These are phyloP conservation scores for Ceratocystis harringtonii DNA, from an alignment of 2,329 filamentous ascomycete species.

Conservation along the genomic window DNA sequence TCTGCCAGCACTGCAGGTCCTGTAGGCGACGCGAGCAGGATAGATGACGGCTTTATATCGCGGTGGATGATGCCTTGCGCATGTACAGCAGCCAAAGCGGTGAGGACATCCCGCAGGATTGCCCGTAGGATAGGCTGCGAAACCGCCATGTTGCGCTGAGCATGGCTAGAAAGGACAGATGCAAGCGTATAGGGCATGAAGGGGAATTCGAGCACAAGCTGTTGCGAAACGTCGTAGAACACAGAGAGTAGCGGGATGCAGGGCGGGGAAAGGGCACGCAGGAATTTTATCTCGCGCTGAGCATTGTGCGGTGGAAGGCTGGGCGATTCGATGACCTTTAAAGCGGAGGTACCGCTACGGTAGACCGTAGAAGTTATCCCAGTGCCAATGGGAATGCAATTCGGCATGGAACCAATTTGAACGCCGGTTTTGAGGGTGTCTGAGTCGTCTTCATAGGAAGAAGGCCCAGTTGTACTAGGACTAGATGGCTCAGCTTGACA, in stretches of 20 bases:
- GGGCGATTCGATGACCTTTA: slow-evolving; percentile 72
- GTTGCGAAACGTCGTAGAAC: slow-evolving; percentile 55
- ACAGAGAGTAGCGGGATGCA: slow-evolving; percentile 55
- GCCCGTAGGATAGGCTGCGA: slow-evolving; percentile 20
- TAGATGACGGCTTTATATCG: slow-evolving; percentile 84
- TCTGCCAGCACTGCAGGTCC: slow-evolving; percentile 72
- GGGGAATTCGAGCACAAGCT: slow-evolving; percentile 70
- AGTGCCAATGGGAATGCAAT: slow-evolving; percentile 40
- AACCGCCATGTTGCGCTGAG: slow-evolving; percentile 18
- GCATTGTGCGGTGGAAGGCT: slow-evolving; percentile 73
- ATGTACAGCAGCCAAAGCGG: slow-evolving; percentile 59
- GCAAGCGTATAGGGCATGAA: slow-evolving; percentile 63
- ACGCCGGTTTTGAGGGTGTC: slow-evolving; percentile 24
- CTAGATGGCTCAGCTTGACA: slow-evolving; percentile 23
- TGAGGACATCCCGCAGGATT: slow-evolving; percentile 53
- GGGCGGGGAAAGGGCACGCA: slow-evolving; percentile 41
- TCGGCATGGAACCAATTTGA: slow-evolving; percentile 37
- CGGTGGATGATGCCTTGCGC: slow-evolving; percentile 67
- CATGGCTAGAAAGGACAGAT: slow-evolving; percentile 39
- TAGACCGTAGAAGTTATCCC: slow-evolving; percentile 79
- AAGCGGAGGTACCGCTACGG: slow-evolving; percentile 46
- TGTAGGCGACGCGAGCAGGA: slow-evolving; percentile 51
- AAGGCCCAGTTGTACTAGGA: neutral
- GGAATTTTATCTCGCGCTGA: slow-evolving; percentile 60
- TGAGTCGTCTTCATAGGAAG: neutral